Percentiles rank a stretch among this genome's conserved stretches.
Conservation (phyloP, 1,284 basidiomycete species). For the Cryptococcus maquisensis region DNA sequence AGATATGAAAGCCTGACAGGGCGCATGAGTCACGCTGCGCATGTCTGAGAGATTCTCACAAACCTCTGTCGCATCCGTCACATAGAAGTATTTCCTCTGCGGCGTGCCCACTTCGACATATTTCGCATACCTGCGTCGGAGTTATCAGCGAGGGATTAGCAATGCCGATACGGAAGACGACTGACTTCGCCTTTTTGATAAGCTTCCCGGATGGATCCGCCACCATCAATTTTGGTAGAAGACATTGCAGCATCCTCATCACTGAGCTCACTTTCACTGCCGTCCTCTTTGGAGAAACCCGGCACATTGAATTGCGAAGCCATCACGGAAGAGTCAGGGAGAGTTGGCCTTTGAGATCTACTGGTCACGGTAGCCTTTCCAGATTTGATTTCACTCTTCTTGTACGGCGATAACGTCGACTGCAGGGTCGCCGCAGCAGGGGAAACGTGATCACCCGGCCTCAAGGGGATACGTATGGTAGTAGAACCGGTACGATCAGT, state of each 20-base stretch:
- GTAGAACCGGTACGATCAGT: constrained; percentile 14
- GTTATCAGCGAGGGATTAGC: neutral
- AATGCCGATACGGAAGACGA: neutral
- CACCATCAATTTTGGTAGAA: neutral
- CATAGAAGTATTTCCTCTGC: constrained; percentile 90
- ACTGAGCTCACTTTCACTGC: constrained; percentile 42
- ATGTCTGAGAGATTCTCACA: constrained; percentile 33
- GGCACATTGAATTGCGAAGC: constrained; percentile 34
- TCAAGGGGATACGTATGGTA: constrained; percentile 5
- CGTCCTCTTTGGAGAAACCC: constrained; percentile 32
- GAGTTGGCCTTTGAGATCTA: neutral
- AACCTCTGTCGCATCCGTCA: constrained; percentile 93
- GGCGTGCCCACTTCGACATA: constrained; percentile 81
- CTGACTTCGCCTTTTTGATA: constrained; percentile 48
- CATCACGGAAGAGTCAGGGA: neutral
- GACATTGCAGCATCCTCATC: constrained; percentile 30
- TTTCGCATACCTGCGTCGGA: constrained; percentile 66
- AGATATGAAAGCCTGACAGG: constrained; percentile 81
- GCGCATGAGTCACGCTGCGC: neutral
- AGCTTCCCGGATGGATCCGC: constrained; percentile 5
- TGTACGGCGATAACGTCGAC: too few species aligned
- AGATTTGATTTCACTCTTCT: neutral
- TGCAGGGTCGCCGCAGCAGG: neutral
- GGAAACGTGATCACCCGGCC: constrained; percentile 1
- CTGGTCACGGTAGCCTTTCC: constrained; percentile 4